Conservation (phyloP, 2,329 filamentous ascomycete genomes). For the Diaporthe velutina region DNA sequence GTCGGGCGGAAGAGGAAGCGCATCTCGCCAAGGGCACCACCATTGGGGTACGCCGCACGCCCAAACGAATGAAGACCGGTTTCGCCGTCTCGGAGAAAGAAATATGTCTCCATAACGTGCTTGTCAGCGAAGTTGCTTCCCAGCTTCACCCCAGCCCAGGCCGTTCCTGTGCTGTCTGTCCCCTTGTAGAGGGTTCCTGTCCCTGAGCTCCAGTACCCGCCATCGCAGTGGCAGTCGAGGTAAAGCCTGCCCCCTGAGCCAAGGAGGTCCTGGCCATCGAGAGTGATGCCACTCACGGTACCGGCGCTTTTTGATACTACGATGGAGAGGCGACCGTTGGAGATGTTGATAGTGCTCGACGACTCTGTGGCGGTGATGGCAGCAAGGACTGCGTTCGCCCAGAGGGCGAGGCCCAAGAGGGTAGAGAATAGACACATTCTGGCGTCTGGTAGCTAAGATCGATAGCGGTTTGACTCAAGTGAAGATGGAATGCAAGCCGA, state of each 20-base stretch:
- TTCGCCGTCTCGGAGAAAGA: slow-evolving; percentile 73
- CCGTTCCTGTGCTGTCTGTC: slow-evolving; percentile 60
- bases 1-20: slow-evolving; percentile 72
- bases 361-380: slow-evolving; percentile 15
- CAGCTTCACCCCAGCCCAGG: slow-evolving; percentile 71
- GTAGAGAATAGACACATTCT: not conserved
- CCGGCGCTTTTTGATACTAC: slow-evolving; percentile 17
- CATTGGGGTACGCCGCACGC: slow-evolving; percentile 69
- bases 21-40: slow-evolving; percentile 71
- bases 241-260: slow-evolving; percentile 9
- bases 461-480: not conserved
- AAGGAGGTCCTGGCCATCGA: slow-evolving; percentile 29
- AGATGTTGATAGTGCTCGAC: slow-evolving; percentile 20
- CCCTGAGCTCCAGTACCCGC: slow-evolving; percentile 71
- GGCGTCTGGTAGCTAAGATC: not conserved
- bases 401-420: not conserved
- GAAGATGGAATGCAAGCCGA: not conserved
- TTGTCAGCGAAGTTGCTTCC: slow-evolving; percentile 70
- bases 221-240: slow-evolving; percentile 71
- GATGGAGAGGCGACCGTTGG: slow-evolving; percentile 12
- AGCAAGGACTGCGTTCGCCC: not conserved
- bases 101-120: slow-evolving; percentile 72
- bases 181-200: slow-evolving; percentile 63
- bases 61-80: slow-evolving; percentile 73
- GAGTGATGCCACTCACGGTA: not conserved